Evolutionary conservation across 371 early-diverging fungal species (phyloP), one percentile per base, ranked within the genome.

Genomic region (Mortierella sp.): DNA sequence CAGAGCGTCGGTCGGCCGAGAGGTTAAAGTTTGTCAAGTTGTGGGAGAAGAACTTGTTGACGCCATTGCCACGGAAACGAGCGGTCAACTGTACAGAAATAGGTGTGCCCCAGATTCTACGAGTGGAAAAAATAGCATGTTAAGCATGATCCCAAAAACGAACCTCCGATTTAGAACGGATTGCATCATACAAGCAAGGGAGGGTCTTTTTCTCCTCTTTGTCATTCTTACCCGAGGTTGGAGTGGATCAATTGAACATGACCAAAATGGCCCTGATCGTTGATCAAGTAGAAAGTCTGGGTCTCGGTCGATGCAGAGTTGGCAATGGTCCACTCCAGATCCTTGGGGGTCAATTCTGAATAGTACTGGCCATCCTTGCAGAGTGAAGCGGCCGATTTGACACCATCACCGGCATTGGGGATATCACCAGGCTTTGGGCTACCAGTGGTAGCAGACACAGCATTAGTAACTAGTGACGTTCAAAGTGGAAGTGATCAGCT

Each of bases 231-330:
- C 89, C 93, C 89, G 82, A 92, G 81, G 80, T 86, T 93, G 30
- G 94, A 93, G 85, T 95, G 93, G 67, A 94, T 94, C 72, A 94
- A 72, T 79, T 96, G 93, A 34, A 91, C 84, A 80, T 95, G 91
- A 9, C 87, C 88, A 79, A 93, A 89, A 52, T 85, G 83, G 12
- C 95, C 95, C 21, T 86, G 80, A 52, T 92, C 84, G 12, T 90
- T 87, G 42, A 90, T 88, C 47, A 93, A 76, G 79, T 96, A 95
- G 67, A 94, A 89, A 10, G 95, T 93, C 79, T 95, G 94, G 55
- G 91, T 94, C 82, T 95, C 97, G 8, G 95, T 95, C 14, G 94
- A 90, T 23, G 89, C 88, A 55, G 92, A 91, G 59, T 84, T 80
- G 34, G 91, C 87, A 41, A 85, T 80, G 14, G 87, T 85, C 93